Percentiles rank a stretch among this genome's conserved stretches.
phyloP scores from a whole-genome alignment of 495 filamentous ascomycete genomes.

The Lophium mytilinum region DNA sequence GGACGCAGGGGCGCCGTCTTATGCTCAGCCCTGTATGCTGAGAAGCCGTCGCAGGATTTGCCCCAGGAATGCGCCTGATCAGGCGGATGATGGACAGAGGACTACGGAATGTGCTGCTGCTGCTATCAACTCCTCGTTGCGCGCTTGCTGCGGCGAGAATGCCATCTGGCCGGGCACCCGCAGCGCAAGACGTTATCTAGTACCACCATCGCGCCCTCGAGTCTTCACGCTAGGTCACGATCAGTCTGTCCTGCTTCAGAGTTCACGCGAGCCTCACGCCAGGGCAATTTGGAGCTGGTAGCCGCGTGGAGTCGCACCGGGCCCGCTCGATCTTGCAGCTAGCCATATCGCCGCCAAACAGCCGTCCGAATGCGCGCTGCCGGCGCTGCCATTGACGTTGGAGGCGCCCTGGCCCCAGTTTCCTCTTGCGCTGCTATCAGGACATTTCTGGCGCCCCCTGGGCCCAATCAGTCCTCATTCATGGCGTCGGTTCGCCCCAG shows the following conservation, averaged over 20 bases:
- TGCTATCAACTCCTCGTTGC: no score
- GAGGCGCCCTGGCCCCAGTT: no score
- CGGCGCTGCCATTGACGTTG: no score
- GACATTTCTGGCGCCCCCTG: neutral
- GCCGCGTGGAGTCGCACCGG: no score
- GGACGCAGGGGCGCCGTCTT: slow-evolving; percentile 16
- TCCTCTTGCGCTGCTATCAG: no score
- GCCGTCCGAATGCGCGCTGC: no score
- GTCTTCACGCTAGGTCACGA: no score
- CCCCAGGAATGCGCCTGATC: slow-evolving; percentile 1
- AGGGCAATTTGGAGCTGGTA: neutral
- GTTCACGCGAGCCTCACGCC: slow-evolving; percentile 1
- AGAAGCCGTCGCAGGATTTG: neutral
- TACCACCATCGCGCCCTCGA: neutral
- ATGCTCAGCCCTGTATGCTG: slow-evolving; percentile 23
- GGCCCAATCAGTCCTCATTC: neutral
- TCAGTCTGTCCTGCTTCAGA: neutral
- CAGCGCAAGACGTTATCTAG: neutral
- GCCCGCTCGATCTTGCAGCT: no score
- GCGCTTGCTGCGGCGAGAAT: no score
- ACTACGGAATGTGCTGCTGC: no score
- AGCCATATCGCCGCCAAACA: no score
- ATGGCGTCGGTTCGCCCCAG: neutral
- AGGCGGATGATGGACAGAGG: neutral
- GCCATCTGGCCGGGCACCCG: neutral